phyloP scores from a whole-genome alignment of 768 basidiomycete genomes.

The Lactarius tabidus region DNA sequence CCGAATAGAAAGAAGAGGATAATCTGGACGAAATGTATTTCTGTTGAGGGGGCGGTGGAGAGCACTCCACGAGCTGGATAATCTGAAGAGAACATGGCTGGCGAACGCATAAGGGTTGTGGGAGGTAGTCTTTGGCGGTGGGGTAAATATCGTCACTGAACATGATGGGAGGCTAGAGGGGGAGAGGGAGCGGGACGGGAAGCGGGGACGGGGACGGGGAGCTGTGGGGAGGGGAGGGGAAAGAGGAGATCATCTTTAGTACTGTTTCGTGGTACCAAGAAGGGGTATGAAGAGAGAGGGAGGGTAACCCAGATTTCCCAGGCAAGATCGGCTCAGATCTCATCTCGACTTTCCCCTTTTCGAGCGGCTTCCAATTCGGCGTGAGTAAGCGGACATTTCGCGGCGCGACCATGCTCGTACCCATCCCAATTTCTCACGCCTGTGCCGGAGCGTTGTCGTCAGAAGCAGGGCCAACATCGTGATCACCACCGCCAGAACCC shows the following conservation, averaged over 20 bases:
- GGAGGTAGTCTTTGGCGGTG: constrained; percentile 14
- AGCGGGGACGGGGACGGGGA: constrained; percentile 16
- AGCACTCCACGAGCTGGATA: constrained; percentile 27
- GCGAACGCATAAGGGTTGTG: constrained; percentile 25
- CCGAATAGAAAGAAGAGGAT: constrained; percentile 28
- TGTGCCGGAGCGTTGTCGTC: constrained; percentile 8
- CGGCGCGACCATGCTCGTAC: constrained; percentile 22
- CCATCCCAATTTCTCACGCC: constrained; percentile 8
- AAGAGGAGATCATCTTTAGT: constrained; percentile 15
- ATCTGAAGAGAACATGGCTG: constrained; percentile 23
- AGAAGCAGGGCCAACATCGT: constrained; percentile 11
- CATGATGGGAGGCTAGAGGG: constrained; percentile 24
- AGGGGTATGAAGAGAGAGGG: constrained; percentile 22
- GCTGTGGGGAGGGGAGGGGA: constrained; percentile 10
- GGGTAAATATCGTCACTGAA: constrained; percentile 24
- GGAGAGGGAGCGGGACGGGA: neutral
- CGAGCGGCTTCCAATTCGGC: constrained; percentile 14
- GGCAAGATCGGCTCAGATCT: constrained; percentile 24
- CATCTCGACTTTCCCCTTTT: constrained; percentile 17
- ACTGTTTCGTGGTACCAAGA: constrained; percentile 21
- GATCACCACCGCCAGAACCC: constrained; percentile 13
- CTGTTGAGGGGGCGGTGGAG: constrained; percentile 27
- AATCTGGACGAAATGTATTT: constrained; percentile 32
- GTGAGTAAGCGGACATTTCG: constrained; percentile 30
- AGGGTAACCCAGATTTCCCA: constrained; percentile 20